phyloP scores from a whole-genome alignment of 2,329 filamentous ascomycete genomes.

The Leptodontidium sp. region DNA sequence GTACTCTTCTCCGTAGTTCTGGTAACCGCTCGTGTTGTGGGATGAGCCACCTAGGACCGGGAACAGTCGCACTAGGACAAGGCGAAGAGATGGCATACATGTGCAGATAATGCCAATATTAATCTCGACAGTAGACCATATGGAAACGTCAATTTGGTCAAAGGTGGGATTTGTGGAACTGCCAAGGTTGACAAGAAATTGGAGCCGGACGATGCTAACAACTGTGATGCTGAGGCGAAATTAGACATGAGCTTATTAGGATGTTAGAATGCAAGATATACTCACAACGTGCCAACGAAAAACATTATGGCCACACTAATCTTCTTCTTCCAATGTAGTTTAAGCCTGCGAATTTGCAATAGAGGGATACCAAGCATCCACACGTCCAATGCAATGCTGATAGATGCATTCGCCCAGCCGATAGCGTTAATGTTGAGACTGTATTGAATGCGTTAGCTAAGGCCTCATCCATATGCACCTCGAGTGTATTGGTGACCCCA shows the following conservation, averaged over 20 bases:
- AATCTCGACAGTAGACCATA: constrained; percentile 40
- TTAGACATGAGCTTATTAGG: background rate
- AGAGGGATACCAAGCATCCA: constrained; percentile 61
- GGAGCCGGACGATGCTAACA: constrained; percentile 40
- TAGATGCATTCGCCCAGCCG: constrained; percentile 59
- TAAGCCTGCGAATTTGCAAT: constrained; percentile 52
- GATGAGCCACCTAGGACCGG: constrained; percentile 17
- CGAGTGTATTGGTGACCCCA: too few species aligned
- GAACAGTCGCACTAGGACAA: constrained; percentile 36
- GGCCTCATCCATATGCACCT: too few species aligned
- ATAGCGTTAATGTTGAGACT: constrained; percentile 60
- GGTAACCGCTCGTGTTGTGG: too few species aligned
- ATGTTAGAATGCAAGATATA: background rate
- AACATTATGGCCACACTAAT: constrained; percentile 59
- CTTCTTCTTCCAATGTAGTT: constrained; percentile 58
- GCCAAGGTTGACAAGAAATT: constrained; percentile 37
- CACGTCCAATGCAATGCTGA: constrained; percentile 60
- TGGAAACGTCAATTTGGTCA: constrained; percentile 35
- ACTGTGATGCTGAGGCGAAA: constrained; percentile 36
- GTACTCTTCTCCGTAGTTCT: too few species aligned
- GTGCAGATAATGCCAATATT: constrained; percentile 43
- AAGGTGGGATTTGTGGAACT: constrained; percentile 38
- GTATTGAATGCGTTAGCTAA: constrained; percentile 14
- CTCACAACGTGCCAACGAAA: constrained; percentile 36
- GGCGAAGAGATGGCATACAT: constrained; percentile 40